Evolutionary conservation across 2,329 filamentous ascomycete genomes (phyloP), one percentile per base, ranked within the genome.

Genomic region (Pezizomycotina sp.): DNA sequence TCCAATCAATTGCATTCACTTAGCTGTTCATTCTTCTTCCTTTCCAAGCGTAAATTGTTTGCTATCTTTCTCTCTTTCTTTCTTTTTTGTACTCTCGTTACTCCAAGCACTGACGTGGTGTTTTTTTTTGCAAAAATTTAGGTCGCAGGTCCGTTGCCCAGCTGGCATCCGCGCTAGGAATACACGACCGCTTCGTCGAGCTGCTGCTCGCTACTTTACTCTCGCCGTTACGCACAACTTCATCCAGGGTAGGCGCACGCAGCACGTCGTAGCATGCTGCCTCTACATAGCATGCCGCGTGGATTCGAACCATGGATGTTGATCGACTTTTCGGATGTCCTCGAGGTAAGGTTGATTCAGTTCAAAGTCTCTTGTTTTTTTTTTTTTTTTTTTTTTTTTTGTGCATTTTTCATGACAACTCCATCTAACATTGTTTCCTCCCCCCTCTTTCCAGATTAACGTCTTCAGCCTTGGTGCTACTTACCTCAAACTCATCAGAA

Each of bases 391-490:
- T n/a, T n/a, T n/a, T n/a, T n/a, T n/a, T n/a, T n/a, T n/a, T n/a
- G n/a, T n/a, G n/a, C n/a, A n/a, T 12, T 30, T 35, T 36, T 26
- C 19, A 16, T 18, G 18, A 13, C 6, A 29, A 12, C 13, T 26
- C 12, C 10, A 13, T 22, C n/a, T 28, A 26, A 23, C 24, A 39
- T 9, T 31, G 8, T 8, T 32, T 5, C 28, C 25, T 43, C 30
- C 52, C 56, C 40, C 58, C 27, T 20, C 42, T 62, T 66, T 36
- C 27, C 49, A 66, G 61, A 71, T 89, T 54, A 92, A 93, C 49
- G 86, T 98, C 15, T 98, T 92, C 60, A 77, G 80, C 45, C 68
- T 98, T 9, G 89, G 89, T 26, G 75, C 80, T 44, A 79, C 81
- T 18, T 95, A 52, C 27, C 44, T 52, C 9, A 51, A 52, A 28